These are phyloP conservation scores for Ambrosiella cleistominuta DNA, from an alignment of 2,329 filamentous ascomycete species.

Conservation along the genomic window DNA sequence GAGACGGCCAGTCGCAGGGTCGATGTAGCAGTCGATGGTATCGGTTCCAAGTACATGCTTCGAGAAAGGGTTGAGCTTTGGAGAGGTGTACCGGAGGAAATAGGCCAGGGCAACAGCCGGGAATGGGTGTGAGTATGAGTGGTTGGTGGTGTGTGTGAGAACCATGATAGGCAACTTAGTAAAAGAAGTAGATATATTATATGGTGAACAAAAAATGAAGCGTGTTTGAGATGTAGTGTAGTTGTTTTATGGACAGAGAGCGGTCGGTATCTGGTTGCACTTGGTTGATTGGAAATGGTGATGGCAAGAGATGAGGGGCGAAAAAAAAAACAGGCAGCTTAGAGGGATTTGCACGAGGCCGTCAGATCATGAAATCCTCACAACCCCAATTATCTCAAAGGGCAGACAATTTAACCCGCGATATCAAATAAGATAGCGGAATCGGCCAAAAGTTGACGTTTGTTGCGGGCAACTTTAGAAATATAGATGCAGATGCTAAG, in stretches of 20 bases:
- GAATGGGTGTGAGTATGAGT: constrained; percentile 65
- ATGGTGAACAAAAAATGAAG: background rate
- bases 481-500: no score
- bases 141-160: constrained; percentile 46
- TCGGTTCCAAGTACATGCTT: constrained; percentile 71
- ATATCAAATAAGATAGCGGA: no score
- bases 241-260: background rate
- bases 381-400: no score
- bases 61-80: constrained; percentile 57
- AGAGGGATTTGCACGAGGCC: no score
- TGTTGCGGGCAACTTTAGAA: no score
- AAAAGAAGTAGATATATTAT: background rate
- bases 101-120: constrained; percentile 74
- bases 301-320: no score
- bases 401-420: no score
- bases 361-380: no score
- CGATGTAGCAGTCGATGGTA: constrained; percentile 57
- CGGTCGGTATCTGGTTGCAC: no score
- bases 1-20: constrained; percentile 54
- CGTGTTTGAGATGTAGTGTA: background rate
- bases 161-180: constrained; percentile 30
- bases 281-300: no score
- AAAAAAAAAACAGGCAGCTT: no score
- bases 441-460: no score
- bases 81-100: constrained; percentile 68